Evolutionary conservation across 176 grass and related monocot species (phyloP).

Genomic region (Oryza nivara): DNA sequence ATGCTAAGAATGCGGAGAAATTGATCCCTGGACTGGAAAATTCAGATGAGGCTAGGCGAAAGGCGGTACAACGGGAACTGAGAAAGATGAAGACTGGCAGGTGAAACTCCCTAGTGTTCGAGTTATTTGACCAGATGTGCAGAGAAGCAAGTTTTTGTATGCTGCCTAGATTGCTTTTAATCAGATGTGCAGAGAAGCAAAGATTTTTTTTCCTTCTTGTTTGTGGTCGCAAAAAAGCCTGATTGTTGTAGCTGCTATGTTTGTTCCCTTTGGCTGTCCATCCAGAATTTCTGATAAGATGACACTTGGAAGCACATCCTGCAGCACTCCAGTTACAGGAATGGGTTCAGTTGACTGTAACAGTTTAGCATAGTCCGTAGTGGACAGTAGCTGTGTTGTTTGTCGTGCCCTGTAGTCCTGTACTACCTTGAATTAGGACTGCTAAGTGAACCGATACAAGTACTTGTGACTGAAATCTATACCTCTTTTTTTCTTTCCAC

Average conservation of each 20-base stretch:
- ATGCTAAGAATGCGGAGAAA: neutral
- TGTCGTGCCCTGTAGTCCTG: conserved; percentile 9
- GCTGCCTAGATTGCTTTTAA: neutral
- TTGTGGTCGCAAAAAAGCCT: neutral
- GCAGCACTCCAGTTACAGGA: neutral
- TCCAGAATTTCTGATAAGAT: neutral
- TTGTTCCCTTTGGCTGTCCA: neutral
- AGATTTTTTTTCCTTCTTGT: neutral
- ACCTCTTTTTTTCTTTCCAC: too few relatives aligned
- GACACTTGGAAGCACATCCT: neutral
- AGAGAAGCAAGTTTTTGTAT: neutral
- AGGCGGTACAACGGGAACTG: neutral
- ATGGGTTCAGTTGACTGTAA: neutral
- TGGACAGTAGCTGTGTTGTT: neutral
- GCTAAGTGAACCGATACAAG: neutral
- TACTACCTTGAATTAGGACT: neutral
- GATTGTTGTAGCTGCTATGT: neutral
- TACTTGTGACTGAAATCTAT: neutral
- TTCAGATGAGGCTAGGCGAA: conserved; percentile 1
- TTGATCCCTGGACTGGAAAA: neutral
- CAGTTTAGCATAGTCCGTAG: neutral
- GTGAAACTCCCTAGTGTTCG: neutral
- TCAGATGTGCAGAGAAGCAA: neutral
- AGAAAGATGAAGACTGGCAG: neutral
- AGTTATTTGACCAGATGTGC: neutral